Conservation (phyloP, 1,284 basidiomycete species). For the Bjerkandera adusta region DNA sequence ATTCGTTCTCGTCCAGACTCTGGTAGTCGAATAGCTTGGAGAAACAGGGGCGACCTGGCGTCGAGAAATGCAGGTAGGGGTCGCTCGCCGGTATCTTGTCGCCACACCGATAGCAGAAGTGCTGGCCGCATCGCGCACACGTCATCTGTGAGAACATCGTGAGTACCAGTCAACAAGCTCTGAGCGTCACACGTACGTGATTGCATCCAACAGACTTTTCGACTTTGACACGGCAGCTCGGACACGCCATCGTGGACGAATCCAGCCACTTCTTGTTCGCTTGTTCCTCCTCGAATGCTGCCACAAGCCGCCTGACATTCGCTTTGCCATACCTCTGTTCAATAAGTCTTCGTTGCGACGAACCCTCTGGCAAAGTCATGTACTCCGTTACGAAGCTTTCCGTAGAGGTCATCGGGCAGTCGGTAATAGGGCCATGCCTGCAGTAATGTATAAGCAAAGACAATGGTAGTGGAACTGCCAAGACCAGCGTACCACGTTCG, state of each 20-base stretch:
- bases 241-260: slow-evolving; percentile 63
- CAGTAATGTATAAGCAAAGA: slow-evolving; percentile 1
- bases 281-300: slow-evolving; percentile 61
- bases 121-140: slow-evolving; percentile 62
- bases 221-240: slow-evolving; percentile 65
- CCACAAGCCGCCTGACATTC: slow-evolving; percentile 56
- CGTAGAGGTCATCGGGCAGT: slow-evolving; percentile 62
- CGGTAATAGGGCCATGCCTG: slow-evolving; percentile 73
- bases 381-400: slow-evolving; percentile 64
- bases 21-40: slow-evolving; percentile 63
- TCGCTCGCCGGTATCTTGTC: slow-evolving; percentile 43
- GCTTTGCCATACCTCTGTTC: slow-evolving; percentile 62
- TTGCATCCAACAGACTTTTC: slow-evolving; percentile 78
- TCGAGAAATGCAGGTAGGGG: slow-evolving; percentile 73
- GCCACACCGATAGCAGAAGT: slow-evolving; percentile 82
- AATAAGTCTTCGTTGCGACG: slow-evolving; percentile 43
- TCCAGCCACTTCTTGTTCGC: slow-evolving; percentile 66
- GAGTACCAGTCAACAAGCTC: slow-evolving; percentile 5
- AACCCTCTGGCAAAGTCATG: slow-evolving; percentile 48
- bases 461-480: not conserved
- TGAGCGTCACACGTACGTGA: slow-evolving; percentile 49
- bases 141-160: slow-evolving; percentile 55
- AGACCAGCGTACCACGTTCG: slow-evolving; percentile 56
- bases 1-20: slow-evolving; percentile 41
- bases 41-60: slow-evolving; percentile 52